These are phyloP conservation scores for Raffaelea deltoideospora DNA, from an alignment of 2,329 filamentous ascomycete genomes.

Conservation along the genomic window DNA sequence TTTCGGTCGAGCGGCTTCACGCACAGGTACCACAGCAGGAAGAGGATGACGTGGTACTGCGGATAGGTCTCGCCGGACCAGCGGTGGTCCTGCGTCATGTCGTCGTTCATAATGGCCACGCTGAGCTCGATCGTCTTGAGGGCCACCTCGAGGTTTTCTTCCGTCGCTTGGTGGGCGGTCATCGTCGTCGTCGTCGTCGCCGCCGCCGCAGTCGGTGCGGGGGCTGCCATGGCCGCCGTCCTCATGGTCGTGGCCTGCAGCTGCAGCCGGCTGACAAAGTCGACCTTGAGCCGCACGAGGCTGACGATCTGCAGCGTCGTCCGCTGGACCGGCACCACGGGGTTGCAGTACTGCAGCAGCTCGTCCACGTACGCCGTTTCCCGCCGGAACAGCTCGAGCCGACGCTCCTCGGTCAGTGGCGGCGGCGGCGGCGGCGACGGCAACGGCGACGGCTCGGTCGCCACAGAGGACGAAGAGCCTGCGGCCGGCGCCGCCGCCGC, in stretches of 20 bases:
- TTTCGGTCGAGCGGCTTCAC: constrained; percentile 16
- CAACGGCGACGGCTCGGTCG: too few relatives aligned
- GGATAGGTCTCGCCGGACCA: constrained; percentile 25
- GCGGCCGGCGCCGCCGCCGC: neutral
- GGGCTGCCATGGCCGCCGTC: neutral
- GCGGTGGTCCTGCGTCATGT: constrained; percentile 20
- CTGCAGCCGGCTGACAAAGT: constrained; percentile 15
- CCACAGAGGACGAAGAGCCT: too few relatives aligned
- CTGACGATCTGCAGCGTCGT: constrained; percentile 10
- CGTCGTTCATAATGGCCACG: constrained; percentile 17
- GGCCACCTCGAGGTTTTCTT: constrained; percentile 16
- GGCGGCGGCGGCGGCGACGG: neutral
- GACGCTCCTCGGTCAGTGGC: constrained; percentile 5
- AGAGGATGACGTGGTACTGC: constrained; percentile 27
- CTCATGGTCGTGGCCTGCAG: constrained; percentile 2
- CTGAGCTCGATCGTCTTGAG: constrained; percentile 18
- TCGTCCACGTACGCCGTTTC: constrained; percentile 28
- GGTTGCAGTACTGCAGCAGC: constrained; percentile 31
- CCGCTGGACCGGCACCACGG: constrained; percentile 26
- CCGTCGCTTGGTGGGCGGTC: constrained; percentile 2
- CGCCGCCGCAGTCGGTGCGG: neutral
- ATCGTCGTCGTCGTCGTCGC: neutral
- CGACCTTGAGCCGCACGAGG: constrained; percentile 13
- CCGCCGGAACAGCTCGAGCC: constrained; percentile 3
- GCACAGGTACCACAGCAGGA: constrained; percentile 27